phyloP scores from a whole-genome alignment of 2,329 filamentous ascomycete genomes.

The Aspergillus fijiensis region DNA sequence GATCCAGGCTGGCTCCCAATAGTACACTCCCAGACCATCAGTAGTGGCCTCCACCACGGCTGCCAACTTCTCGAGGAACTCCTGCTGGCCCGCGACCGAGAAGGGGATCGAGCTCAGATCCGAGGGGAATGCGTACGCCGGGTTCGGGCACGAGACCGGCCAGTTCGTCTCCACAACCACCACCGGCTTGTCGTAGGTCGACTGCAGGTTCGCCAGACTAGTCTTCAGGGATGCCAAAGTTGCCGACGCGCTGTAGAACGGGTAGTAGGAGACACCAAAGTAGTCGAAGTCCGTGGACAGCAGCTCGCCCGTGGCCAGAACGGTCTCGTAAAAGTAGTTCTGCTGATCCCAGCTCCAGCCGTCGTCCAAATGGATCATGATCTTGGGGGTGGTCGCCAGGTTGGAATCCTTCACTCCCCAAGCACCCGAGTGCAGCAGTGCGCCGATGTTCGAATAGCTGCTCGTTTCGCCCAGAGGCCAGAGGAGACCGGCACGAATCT shows the following conservation, averaged over 20 bases:
- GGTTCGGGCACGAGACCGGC: constrained; percentile 63
- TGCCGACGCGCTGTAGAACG: constrained; percentile 64
- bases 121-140: constrained; percentile 58
- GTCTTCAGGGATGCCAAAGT: constrained; percentile 58
- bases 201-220: constrained; percentile 59
- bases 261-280: constrained; percentile 72
- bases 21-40: constrained; percentile 63
- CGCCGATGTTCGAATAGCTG: constrained; percentile 60
- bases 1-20: constrained; percentile 74
- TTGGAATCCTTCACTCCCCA: constrained; percentile 64
- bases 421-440: constrained; percentile 63
- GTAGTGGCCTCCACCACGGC: constrained; percentile 54
- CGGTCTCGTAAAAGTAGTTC: constrained; percentile 63
- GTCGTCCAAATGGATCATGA: constrained; percentile 74
- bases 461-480: constrained; percentile 62
- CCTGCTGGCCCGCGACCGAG: constrained; percentile 61
- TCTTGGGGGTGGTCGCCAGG: constrained; percentile 59
- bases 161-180: constrained; percentile 71
- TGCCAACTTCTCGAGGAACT: constrained; percentile 62
- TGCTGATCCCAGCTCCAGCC: constrained; percentile 71
- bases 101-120: constrained; percentile 63
- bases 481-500: constrained; percentile 66
- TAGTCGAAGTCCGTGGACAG: constrained; percentile 62
- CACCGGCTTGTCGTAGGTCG: constrained; percentile 63
- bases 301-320: constrained; percentile 55